Evolutionary conservation across 2,329 filamentous ascomycete species (phyloP), one percentile per base, ranked within the genome.

Genomic region (Plenodomus tracheiphilus): DNA sequence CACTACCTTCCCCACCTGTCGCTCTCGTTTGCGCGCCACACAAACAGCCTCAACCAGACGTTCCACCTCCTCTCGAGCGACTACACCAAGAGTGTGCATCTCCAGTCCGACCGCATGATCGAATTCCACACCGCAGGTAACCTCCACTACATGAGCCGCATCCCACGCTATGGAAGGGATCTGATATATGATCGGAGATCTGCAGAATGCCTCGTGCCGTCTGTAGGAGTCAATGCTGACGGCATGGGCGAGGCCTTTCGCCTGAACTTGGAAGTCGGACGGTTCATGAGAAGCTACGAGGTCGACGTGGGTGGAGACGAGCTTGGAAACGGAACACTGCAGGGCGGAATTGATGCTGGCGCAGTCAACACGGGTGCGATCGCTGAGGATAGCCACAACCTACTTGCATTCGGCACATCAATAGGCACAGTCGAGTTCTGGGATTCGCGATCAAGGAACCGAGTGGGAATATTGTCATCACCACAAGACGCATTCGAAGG

Each of bases 351-450:
- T 39, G 81, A 87, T 48, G 87, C 90, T 0, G 91, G 92, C 13
- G 87, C 88, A 42, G 91, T 97, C 43, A 97, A 97, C 67, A 86
- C 86, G 7, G 93, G 85, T 11, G 87, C 92, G 2, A 84, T 96
- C 51, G 94, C 94, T 2, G 90, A 97, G 68, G 83, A 87, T 35
- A 92, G 89, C 40, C 94, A 99, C 71, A 94, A 94, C 47, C 79
- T 99, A 4, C 81, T 92, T 28, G 92, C 93, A 0, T 99, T 99
- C 64, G 94, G 95, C 43, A 99, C 94, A 1, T 92, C 91, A 2
- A 78, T 94, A 47, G 93, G 94, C n/a, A 96, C 93, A 1, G 90
- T 97, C 20, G 94, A 99, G 69, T 93, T 97, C 66, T 99, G 92
- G 90, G 94, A 99, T 69, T 83, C 92, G 1, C 83, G 94, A 51